phyloP scores from a whole-genome alignment of 345 rosid species.

The Populus euphratica region DNA sequence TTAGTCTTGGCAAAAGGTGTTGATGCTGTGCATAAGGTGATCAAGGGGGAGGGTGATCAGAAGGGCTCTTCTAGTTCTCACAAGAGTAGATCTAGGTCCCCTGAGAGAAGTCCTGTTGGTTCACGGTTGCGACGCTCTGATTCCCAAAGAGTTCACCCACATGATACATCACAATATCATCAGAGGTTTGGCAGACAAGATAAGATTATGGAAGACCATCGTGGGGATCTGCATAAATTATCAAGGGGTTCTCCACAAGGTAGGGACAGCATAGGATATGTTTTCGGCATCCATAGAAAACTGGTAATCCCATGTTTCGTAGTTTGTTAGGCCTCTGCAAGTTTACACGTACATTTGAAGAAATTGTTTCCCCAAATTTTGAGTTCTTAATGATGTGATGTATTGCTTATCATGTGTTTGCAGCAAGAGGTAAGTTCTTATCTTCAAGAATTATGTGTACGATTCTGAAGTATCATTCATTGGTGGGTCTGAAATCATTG shows the following conservation, averaged over 20 bases:
- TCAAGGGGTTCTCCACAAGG: conserved; percentile 95
- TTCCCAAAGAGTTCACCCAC: conserved; percentile 52
- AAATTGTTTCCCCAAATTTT: conserved; percentile 16
- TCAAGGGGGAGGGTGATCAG: conserved; percentile 65
- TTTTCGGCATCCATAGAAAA: conserved; percentile 56
- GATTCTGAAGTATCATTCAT: conserved; percentile 52
- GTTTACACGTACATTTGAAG: conserved; percentile 6
- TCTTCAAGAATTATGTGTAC: conserved; percentile 65
- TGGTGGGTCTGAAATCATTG: conserved; percentile 47
- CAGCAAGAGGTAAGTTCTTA: conserved; percentile 97
- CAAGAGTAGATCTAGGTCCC: conserved; percentile 84
- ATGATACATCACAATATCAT: conserved; percentile 59
- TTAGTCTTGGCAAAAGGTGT: conserved; percentile 86
- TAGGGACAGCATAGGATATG: conserved; percentile 82
- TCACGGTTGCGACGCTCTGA: conserved; percentile 61
- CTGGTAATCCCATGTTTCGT: conserved; percentile 52
- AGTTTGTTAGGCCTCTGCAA: conserved; percentile 36
- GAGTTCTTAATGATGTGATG: conserved; percentile 32
- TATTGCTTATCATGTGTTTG: conserved; percentile 50
- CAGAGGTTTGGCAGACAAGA: conserved; percentile 69
- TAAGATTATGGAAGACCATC: conserved; percentile 64
- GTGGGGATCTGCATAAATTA: conserved; percentile 62
- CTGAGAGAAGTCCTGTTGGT: conserved; percentile 59
- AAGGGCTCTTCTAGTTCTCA: conserved; percentile 63
- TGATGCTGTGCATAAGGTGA: conserved; percentile 86